Base-by-base conservation (phyloP, 805 yeast species). In the Candida mattraensis region DNA sequence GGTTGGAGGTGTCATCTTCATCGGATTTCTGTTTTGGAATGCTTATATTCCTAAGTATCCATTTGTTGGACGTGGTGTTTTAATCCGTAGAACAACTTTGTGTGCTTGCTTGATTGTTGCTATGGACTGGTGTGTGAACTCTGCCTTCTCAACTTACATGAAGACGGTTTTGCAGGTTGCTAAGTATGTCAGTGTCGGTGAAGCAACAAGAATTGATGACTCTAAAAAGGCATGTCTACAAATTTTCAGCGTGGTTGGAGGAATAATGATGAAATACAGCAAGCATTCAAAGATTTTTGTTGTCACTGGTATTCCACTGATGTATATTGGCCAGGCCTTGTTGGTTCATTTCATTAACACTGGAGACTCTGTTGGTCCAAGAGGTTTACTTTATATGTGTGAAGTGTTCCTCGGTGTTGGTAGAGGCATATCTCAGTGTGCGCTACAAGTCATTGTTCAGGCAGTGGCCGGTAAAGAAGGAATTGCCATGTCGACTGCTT, bases 221-320 rank as follows among this genome's bases (percentile, higher is more conserved):
- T 31, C 35, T n/a, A 31, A 31, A 17, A 31, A 31, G n/a, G 35
- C 35, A 3, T 31, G 35, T 18, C 7, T 31, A 22, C 35, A 31
- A 18, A 18, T 31, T 6, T 31, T 31, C 18, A 23, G 35, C 22
- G 23, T 31, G 7, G 35, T 31, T 15, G 35, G 23, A 8, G 35
- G 35, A 8, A 9, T 31, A 16, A 9, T 31, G 17, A 31, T 31
- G 35, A 31, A 31, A 14, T 31, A 31, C 12, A 31, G 28, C 16
- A 31, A 31, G 14, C 28, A 23, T 10, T 31, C 35, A 7, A 31
- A 31, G 11, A 13, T 31, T 6, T 24, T 24, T n/a, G 35, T 23
- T 7, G 24, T 28, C 7, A 18, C 25, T 4, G 35, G 35, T 16
- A 31, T 31, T 8, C 18, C 22, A 8, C 18, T 31, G n/a, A 24